Base-by-base conservation (phyloP, 2,329 filamentous ascomycete genomes). In the Xylaria sp. region DNA sequence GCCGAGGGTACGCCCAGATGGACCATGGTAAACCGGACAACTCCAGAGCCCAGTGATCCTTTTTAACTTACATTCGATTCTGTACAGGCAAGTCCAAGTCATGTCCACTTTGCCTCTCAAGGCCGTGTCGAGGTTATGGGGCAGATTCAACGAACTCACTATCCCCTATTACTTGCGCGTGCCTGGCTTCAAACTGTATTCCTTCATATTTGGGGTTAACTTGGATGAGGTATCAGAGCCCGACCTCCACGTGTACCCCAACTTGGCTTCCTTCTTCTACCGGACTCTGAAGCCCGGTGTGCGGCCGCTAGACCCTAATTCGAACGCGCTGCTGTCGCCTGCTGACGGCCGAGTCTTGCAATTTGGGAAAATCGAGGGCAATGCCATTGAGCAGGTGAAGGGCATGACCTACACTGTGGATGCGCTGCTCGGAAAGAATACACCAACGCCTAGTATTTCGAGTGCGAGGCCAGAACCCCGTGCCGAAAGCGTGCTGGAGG, bases 351-450 rank as follows among this genome's bases (percentile, higher is more conserved):
- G 92, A 72, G 88, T 99, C 55, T 88, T 99, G 32, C 95, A 98
- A 76, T 98, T 94, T 75, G 96, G 96, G 12, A 90, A 90, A 75
- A 98, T 99, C 66, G 92, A 97, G 76, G 90, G 94, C 76, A 94
- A 95, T 57, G 94, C 98, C 77, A 97, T 99, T 52, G 96, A 99
- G 80, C 96, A 99, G 82, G 95, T 99, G 72, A 99, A 99, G 82
- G 96, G 96, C 69, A 96, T 99, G 87, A 99, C 96, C 0, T 99
- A 99, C 82, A 97, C 91, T 74, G 88, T 99, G 64, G 96, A 99
- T 79, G 94, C 96, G 8, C 87, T 99, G 1, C 87, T 99, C 1
- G 96, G 96, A 61, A 90, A 88, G 72, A 84, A 85, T 70, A 88
- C 85, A 6, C 87, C 87, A 46, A 78, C 85, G 5, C 81, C 86